phyloP scores from a whole-genome alignment of 768 basidiomycete species.

The Pulveroboletus ravenelii region DNA sequence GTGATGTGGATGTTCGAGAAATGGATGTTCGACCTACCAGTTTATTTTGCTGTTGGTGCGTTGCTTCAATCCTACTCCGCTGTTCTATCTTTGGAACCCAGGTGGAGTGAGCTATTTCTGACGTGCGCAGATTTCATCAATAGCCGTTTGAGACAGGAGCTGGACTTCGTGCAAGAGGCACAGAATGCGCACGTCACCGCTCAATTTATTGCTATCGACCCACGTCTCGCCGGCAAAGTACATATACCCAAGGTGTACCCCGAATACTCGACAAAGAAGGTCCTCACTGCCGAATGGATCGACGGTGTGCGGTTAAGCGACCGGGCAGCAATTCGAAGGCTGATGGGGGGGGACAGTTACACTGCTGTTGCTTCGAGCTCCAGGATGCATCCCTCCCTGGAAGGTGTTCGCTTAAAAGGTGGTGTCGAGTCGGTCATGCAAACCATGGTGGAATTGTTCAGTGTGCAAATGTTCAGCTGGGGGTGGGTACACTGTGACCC shows the following conservation, averaged over 20 bases:
- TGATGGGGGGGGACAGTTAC: constrained; percentile 51
- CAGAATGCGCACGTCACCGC: constrained; percentile 70
- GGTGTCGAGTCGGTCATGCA: constrained; percentile 71
- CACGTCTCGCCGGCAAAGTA: constrained; percentile 62
- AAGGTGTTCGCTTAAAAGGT: constrained; percentile 43
- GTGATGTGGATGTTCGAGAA: constrained; percentile 80
- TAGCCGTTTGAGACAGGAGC: constrained; percentile 76
- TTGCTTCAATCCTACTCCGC: constrained; percentile 1
- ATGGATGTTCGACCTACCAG: constrained; percentile 81
- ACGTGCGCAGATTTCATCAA: constrained; percentile 62
- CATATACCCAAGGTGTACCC: constrained; percentile 75
- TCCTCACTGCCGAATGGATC: constrained; percentile 86
- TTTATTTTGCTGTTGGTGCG: constrained; percentile 73
- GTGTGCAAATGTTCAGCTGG: constrained; percentile 88
- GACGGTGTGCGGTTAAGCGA: constrained; percentile 72
- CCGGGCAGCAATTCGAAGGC: constrained; percentile 45
- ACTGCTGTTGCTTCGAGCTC: neutral
- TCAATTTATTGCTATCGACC: constrained; percentile 62
- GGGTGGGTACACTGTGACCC: constrained; percentile 84
- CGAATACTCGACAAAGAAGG: constrained; percentile 66
- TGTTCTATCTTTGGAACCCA: neutral
- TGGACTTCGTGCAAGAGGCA: constrained; percentile 79
- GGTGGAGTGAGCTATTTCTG: neutral
- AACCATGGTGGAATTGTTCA: constrained; percentile 82
- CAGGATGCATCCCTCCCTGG: constrained; percentile 5